phyloP scores from a whole-genome alignment of 768 basidiomycete species.

The Suillus fuscotomentosus region DNA sequence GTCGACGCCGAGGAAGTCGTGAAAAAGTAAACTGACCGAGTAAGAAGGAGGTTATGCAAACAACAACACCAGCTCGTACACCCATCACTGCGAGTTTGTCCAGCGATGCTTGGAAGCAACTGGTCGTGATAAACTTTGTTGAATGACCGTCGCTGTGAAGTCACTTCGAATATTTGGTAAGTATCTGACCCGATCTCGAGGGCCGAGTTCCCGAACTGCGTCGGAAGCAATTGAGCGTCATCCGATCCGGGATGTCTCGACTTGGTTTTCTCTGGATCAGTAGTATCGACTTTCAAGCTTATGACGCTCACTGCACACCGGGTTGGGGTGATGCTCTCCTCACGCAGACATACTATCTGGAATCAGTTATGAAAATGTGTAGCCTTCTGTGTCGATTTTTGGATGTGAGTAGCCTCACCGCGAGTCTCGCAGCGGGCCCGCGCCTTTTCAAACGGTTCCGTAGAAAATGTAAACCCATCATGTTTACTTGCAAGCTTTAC shows the following conservation, averaged over 20 bases:
- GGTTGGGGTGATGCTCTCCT: not conserved
- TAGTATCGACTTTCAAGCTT: not conserved
- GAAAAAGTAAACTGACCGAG: slow-evolving; percentile 49
- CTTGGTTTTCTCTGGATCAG: not conserved
- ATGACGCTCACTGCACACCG: not conserved
- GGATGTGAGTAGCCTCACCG: not conserved
- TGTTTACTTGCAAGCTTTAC: too few relatives aligned
- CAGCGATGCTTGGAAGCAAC: not conserved
- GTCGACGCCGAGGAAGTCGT: not conserved
- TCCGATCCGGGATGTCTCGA: not conserved
- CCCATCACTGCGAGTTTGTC: slow-evolving; percentile 48
- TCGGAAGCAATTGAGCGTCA: not conserved
- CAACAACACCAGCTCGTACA: slow-evolving; percentile 69
- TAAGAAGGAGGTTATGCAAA: slow-evolving; percentile 77
- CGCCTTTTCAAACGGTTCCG: not conserved
- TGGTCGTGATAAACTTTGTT: not conserved
- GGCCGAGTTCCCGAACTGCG: not conserved
- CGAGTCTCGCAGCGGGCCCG: not conserved
- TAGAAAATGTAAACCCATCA: not conserved
- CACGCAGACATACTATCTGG: not conserved
- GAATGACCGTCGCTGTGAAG: not conserved
- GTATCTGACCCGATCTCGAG: not conserved
- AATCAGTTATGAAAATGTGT: not conserved
- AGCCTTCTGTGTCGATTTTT: not conserved
- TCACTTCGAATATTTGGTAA: slow-evolving; percentile 1